A percentile compares a stretch with the other conserved stretches of the same genome.
phyloP scores from a whole-genome alignment of 805 yeast species.

The Starmerella floricola region DNA sequence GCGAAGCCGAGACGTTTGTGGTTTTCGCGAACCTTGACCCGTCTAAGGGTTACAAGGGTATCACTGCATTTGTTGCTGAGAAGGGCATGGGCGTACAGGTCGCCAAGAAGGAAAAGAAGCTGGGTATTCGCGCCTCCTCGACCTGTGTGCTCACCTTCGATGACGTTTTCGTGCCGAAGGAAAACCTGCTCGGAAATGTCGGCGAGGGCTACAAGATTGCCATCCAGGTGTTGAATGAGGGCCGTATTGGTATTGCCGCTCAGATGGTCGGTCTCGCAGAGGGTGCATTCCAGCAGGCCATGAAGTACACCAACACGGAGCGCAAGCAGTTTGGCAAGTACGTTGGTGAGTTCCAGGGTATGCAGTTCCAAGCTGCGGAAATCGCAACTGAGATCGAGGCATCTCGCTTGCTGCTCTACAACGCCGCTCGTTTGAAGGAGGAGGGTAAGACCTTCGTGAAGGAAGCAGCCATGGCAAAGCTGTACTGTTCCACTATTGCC shows the following conservation, averaged over 20 bases:
- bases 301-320: conserved; percentile 31
- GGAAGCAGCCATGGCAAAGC: conserved; percentile 38
- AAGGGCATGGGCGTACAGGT: conserved; percentile 32
- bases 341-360: conserved; percentile 37
- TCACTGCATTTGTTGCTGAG: conserved; percentile 35
- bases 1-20: conserved; percentile 34
- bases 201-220: conserved; percentile 38
- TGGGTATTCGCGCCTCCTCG: conserved; percentile 35
- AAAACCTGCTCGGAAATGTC: conserved; percentile 33
- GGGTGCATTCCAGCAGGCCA: conserved; percentile 35
- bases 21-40: conserved; percentile 35
- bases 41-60: conserved; percentile 34
- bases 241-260: conserved; percentile 37
- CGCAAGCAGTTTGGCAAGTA: conserved; percentile 35
- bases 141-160: conserved; percentile 34
- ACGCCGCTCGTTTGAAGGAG: conserved; percentile 38
- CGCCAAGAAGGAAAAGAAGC: conserved; percentile 36
- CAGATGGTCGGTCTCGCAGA: conserved; percentile 37
- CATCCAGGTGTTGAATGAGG: conserved; percentile 35
- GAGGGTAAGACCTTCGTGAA: conserved; percentile 32
- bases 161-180: conserved; percentile 33
- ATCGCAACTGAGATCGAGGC: conserved; percentile 37
- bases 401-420: conserved; percentile 33
- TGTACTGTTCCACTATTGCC: conserved; percentile 33
- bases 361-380: conserved; percentile 37